Evolutionary conservation across 768 basidiomycete genomes (phyloP), one percentile per base, ranked within the genome.

Genomic region (Leucocoprinus sp.): DNA sequence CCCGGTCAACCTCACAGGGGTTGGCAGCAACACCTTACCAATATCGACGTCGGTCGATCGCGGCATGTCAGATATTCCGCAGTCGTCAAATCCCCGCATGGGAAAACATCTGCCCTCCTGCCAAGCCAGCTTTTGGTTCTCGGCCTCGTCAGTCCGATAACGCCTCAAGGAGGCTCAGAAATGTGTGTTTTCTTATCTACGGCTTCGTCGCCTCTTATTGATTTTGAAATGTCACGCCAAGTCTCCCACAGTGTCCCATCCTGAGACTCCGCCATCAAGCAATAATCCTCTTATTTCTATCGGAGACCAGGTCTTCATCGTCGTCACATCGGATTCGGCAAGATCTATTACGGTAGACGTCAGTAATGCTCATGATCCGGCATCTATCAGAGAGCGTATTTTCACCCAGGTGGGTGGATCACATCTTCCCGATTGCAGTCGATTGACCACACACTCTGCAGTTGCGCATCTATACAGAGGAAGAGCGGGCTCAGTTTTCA

Each of bases 401-500:
- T 85, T 87, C 53, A 76, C 75, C 52, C 86, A 86, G 73, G 89
- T 89, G 42, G 28, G 69, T 62, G 26, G 27, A 38, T 35, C 28
- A n/a, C 51, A 18, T 51, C 44, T 34, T 46, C 34, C 31, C 21
- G 36, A 21, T 47, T 22, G 5, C 21, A 31, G 18, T 4, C 37
- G 22, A 36, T 26, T 28, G 36, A 35, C 41, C 36, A 49, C 43
- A 18, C 33, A 17, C 18, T 15, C 31, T 50, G 5, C 51, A 91
- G 88, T 68, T 92, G 50, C 77, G 80, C 58, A 84, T 97, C 34
- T 71, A 74, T 28, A 89, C 91, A 55, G 93, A 93, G 49, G 89
- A 95, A 46, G 71, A 72, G 33, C 82, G 86, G 57, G 61, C 71
- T 6, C 77, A 74, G 22, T 82, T 83, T 58, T 77, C 82, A 19